Conservation (phyloP, 108 stramenopile genomes). For the Cyclostephanos tholiformis region DNA sequence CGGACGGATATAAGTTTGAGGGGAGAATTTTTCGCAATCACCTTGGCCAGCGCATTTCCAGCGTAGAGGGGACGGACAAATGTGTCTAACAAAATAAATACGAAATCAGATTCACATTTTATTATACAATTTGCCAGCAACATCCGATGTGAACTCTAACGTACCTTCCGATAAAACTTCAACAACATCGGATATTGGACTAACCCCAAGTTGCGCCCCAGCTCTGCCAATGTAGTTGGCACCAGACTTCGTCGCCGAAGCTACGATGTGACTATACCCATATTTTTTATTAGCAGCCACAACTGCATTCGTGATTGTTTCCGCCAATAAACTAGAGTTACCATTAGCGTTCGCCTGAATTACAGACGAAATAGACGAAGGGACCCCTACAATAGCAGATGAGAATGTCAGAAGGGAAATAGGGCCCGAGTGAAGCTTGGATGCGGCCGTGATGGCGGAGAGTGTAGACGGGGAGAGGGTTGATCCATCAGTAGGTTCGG, state of each 20-base stretch:
- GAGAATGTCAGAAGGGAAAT: constrained; percentile 71
- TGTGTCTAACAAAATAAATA: constrained; percentile 58
- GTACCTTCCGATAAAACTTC: constrained; percentile 82
- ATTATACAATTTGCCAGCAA: background rate
- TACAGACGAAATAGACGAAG: constrained; percentile 65
- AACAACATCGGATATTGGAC: constrained; percentile 94
- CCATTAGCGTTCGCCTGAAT: constrained; percentile 49
- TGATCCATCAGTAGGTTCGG: constrained; percentile 63
- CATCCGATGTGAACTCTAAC: constrained; percentile 13
- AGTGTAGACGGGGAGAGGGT: constrained; percentile 65
- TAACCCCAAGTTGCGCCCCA: constrained; percentile 89
- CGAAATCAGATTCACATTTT: constrained; percentile 2
- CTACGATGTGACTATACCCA: constrained; percentile 75
- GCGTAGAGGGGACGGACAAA: constrained; percentile 99
- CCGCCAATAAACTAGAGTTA: constrained; percentile 46
- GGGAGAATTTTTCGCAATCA: constrained; percentile 68
- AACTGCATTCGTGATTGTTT: constrained; percentile 72
- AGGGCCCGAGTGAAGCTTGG: constrained; percentile 53
- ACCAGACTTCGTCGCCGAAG: constrained; percentile 85
- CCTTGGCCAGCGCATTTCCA: constrained; percentile 98
- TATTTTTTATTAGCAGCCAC: constrained; percentile 44
- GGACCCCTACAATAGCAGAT: constrained; percentile 51
- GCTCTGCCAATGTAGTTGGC: constrained; percentile 94
- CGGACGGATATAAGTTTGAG: constrained; percentile 91
- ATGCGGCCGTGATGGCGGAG: constrained; percentile 73